phyloP scores from a whole-genome alignment of 805 yeast species.

The Candida gorgasii region DNA sequence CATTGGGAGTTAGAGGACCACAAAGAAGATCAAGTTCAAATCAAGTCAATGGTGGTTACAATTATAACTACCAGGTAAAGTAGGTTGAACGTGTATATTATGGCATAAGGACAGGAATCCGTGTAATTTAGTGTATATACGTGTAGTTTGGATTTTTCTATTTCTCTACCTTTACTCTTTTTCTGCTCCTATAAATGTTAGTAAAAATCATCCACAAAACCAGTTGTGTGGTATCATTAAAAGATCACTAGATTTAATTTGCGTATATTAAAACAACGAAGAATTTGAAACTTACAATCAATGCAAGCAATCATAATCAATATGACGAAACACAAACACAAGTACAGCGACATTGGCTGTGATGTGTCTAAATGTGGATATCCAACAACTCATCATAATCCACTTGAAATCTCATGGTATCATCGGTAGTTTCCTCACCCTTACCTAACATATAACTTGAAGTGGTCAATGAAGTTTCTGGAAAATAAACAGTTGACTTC shows the following conservation, averaged over 20 bases:
- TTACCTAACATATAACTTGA: slow-evolving; percentile 1
- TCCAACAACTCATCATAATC: slow-evolving; percentile 3
- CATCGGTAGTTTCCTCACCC: background rate
- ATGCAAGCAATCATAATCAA: background rate
- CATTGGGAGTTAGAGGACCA: slow-evolving; percentile 90
- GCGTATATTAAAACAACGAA: background rate
- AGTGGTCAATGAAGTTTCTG: background rate
- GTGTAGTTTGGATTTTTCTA: slow-evolving; percentile 2
- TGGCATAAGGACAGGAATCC: too few species aligned
- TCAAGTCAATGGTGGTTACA: slow-evolving; percentile 15
- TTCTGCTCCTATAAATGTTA: too few species aligned
- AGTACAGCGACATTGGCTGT: too few species aligned
- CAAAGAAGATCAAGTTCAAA: slow-evolving; percentile 37
- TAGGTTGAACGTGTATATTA: too few species aligned
- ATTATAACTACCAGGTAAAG: slow-evolving; percentile 18
- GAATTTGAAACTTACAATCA: background rate
- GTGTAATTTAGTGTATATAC: slow-evolving; percentile 11
- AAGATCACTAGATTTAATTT: background rate
- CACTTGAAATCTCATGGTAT: background rate
- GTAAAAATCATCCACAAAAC: too few species aligned
- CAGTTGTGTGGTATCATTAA: too few species aligned
- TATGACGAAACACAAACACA: background rate
- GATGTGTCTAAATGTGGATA: too few species aligned
- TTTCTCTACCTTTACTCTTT: too few species aligned
- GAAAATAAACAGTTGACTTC: background rate